A percentile compares a stretch with the other conserved stretches of the same genome.
These are phyloP conservation scores for Cyclocybe aegerita DNA, from an alignment of 768 basidiomycete genomes.

Conservation along the genomic window DNA sequence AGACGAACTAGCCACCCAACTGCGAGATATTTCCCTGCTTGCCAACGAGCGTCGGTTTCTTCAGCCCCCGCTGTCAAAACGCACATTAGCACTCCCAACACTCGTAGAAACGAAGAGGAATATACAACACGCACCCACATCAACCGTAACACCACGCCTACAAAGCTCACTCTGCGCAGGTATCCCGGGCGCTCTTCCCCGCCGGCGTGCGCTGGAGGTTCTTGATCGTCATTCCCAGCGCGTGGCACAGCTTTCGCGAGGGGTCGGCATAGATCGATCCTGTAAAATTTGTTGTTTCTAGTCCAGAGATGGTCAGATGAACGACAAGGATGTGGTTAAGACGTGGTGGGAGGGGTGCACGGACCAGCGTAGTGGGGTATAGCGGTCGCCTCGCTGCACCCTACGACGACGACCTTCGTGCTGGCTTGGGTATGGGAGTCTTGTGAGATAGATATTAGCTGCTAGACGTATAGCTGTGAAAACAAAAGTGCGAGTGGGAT, in stretches of 20 bases:
- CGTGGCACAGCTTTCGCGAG: slow-evolving; percentile 52
- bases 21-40: slow-evolving; percentile 65
- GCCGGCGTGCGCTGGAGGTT: slow-evolving; percentile 43
- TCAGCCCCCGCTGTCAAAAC: slow-evolving; percentile 33
- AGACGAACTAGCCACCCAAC: slow-evolving; percentile 62
- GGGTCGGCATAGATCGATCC: slow-evolving; percentile 67
- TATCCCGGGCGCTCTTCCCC: slow-evolving; percentile 46
- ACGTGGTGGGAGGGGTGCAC: no score
- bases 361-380: slow-evolving; percentile 51
- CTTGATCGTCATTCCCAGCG: slow-evolving; percentile 61
- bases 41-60: slow-evolving; percentile 46
- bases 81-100: neutral
- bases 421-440: slow-evolving; percentile 39
- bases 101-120: neutral
- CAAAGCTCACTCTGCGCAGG: slow-evolving; percentile 25
- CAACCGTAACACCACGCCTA: slow-evolving; percentile 35
- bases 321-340: no score
- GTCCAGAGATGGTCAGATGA: no score
- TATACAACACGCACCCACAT: slow-evolving; percentile 35
- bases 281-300: slow-evolving; percentile 46
- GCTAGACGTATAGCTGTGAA: slow-evolving; percentile 48
- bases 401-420: slow-evolving; percentile 49
- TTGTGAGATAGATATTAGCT: slow-evolving; percentile 41
- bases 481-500: no score
- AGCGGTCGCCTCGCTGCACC: slow-evolving; percentile 57